These are phyloP conservation scores for Colletotrichum sp. DNA, from an alignment of 2,329 filamentous ascomycete species.

Conservation along the genomic window DNA sequence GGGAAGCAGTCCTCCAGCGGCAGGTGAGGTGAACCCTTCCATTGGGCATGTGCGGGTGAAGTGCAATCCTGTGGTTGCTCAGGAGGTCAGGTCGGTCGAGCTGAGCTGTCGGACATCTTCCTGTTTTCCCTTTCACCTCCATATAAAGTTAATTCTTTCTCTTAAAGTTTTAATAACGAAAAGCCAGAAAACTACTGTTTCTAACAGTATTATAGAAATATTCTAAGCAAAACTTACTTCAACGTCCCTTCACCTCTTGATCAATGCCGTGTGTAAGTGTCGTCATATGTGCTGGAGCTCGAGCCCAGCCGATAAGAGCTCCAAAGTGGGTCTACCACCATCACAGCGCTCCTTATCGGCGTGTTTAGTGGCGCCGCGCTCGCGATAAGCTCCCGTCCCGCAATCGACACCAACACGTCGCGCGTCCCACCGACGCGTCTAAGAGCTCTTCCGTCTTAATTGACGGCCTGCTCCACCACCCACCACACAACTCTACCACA, in stretches of 20 bases:
- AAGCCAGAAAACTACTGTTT: not conserved
- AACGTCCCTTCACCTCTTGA: not conserved
- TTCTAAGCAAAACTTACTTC: not conserved
- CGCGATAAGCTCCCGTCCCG: slow-evolving; percentile 12
- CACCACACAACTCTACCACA: not conserved
- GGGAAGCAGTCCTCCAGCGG: not conserved
- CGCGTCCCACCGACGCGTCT: slow-evolving; percentile 13
- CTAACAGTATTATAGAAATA: not conserved
- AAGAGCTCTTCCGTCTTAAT: slow-evolving; percentile 15
- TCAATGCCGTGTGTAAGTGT: not conserved
- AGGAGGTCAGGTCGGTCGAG: not conserved
- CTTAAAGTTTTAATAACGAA: too few relatives aligned
- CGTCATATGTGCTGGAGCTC: not conserved
- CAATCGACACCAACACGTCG: slow-evolving; percentile 14
- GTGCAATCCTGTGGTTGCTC: not conserved
- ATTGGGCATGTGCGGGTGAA: not conserved
- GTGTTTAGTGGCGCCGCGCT: slow-evolving; percentile 13
- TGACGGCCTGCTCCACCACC: slow-evolving; percentile 7
- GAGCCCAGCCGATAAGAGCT: not conserved
- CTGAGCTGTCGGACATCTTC: not conserved
- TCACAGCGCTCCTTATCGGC: slow-evolving; percentile 6
- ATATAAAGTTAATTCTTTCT: rapidly evolving
- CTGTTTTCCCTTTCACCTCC: not conserved
- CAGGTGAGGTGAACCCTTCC: not conserved
- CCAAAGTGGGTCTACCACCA: not conserved